A percentile compares a stretch with the other conserved stretches of the same genome.
Evolutionary conservation across 768 basidiomycete species (phyloP).

Genomic region (Pisolithus tinctorius): DNA sequence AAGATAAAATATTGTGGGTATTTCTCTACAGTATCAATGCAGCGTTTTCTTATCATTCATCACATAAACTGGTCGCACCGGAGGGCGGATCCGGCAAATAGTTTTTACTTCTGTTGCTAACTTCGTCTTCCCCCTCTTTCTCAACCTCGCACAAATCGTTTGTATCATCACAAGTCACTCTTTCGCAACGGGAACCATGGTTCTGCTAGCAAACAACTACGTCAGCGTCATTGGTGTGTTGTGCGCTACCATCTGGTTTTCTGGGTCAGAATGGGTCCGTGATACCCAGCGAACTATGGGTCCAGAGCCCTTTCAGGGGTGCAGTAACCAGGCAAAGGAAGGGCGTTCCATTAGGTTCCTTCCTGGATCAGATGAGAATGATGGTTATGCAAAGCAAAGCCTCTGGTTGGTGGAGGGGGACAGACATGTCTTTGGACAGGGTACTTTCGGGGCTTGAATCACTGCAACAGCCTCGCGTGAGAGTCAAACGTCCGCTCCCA

Average conservation of each 20-base stretch:
- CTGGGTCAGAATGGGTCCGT: slow-evolving; percentile 1
- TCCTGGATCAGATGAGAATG: too few species aligned
- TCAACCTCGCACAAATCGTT: slow-evolving; percentile 28
- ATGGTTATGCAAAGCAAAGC: too few species aligned
- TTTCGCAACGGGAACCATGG: neutral
- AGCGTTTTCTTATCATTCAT: neutral
- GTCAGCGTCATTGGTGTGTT: slow-evolving; percentile 30
- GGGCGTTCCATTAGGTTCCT: too few species aligned
- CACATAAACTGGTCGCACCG: slow-evolving; percentile 10
- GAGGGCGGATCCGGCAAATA: slow-evolving; percentile 22
- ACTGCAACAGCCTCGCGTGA: too few species aligned
- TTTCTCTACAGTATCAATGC: neutral
- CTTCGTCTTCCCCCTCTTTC: slow-evolving; percentile 32
- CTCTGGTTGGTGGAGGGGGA: too few species aligned
- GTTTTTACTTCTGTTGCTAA: slow-evolving; percentile 31
- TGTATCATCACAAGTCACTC: slow-evolving; percentile 9
- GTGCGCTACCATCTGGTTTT: slow-evolving; percentile 30
- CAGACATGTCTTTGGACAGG: too few species aligned
- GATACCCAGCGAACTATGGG: neutral
- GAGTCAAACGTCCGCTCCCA: too few species aligned
- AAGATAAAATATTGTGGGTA: neutral
- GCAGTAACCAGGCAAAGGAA: neutral
- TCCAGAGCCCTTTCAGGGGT: neutral
- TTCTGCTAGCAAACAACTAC: slow-evolving; percentile 19
- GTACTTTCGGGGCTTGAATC: too few species aligned